A percentile compares a stretch with the other conserved stretches of the same genome.
phyloP scores from a whole-genome alignment of 805 yeast species.

The Metschnikowia peoriensis region DNA sequence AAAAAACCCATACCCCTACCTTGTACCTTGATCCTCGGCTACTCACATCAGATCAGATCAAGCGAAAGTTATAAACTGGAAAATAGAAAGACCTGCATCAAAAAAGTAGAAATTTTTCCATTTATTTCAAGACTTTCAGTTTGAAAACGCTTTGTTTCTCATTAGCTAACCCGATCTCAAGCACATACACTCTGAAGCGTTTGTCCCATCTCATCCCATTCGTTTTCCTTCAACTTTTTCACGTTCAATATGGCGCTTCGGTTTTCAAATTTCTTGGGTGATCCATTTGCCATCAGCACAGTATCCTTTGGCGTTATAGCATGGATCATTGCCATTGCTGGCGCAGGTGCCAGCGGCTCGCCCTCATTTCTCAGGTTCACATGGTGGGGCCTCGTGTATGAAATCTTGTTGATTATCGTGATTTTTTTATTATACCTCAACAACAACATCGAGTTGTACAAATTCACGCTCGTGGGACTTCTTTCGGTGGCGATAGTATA shows the following conservation, averaged over 20 bases:
- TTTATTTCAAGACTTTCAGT: no score
- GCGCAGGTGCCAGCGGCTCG: conserved; percentile 54
- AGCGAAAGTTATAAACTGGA: not conserved
- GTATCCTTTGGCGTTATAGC: conserved; percentile 69
- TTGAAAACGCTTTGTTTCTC: not conserved
- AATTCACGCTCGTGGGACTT: conserved; percentile 53
- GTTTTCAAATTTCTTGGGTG: conserved; percentile 59
- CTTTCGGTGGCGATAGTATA: conserved; percentile 76
- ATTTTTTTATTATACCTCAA: conserved; percentile 53
- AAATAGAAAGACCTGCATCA: not conserved
- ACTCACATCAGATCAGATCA: not conserved
- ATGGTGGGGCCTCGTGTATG: conserved; percentile 95
- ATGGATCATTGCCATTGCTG: conserved; percentile 88
- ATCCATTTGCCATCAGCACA: conserved; percentile 87
- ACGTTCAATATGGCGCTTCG: conserved; percentile 30
- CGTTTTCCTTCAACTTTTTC: no score
- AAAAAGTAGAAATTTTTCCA: not conserved
- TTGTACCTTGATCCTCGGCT: not conserved
- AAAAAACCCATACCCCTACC: not conserved
- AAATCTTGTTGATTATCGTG: conserved; percentile 57
- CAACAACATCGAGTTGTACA: conserved; percentile 68
- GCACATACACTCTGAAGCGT: no score
- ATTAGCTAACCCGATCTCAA: no score
- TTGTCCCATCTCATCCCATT: no score
- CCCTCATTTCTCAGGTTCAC: conserved; percentile 70